Base-by-base conservation (phyloP, 2,329 filamentous ascomycete genomes). In the Colletotrichum neosansevieriae region DNA sequence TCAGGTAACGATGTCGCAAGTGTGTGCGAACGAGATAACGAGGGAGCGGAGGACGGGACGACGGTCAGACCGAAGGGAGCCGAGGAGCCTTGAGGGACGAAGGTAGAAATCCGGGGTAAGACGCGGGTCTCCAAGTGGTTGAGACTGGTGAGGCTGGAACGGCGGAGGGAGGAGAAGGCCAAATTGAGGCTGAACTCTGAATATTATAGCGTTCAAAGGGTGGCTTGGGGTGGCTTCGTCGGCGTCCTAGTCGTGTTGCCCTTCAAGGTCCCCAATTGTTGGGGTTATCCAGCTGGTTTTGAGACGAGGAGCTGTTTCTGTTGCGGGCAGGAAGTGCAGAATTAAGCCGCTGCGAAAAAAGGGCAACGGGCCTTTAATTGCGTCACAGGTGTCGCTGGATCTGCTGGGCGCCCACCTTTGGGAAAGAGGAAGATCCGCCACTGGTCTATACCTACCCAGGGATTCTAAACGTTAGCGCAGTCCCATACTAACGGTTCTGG, bases 361-460 rank as follows among this genome's bases (percentile, higher is more conserved):
- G 24, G 56, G 54, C 61, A 40, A 60, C 54, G 56, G 65, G 66
- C 40, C 61, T 66, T 57, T 60, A 50, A 69, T 69, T 69, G 66
- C 66, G 66, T 69, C 66, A 69, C 66, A 58, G 61, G 45, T 58
- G 24, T 29, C 24, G 24, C 24, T 29, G 24, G 24, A 29, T 29
- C 24, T 29, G 24, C 24, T 6, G 24, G 24, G 24, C 21, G 21
- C 21, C 21, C 21, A 21, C 47, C 47, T 50, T 32, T 21, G 4
- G 42, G 42, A 17, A 32, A 40, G 9, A 38, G 64, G 51, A n/a
- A 49, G 64, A 67, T 67, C 64, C 51, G 51, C 64, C 59, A 67
- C 59, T 57, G n/a, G n/a, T n/a, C n/a, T n/a, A n/a, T n/a, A n/a
- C n/a, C n/a, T n/a, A n/a, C n/a, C n/a, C n/a, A n/a, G n/a, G n/a